Percentiles rank a stretch among this genome's conserved stretches.
These are phyloP conservation scores for Pythium dissotocum DNA, from an alignment of 352 stramenopile genomes.

Conservation along the genomic window DNA sequence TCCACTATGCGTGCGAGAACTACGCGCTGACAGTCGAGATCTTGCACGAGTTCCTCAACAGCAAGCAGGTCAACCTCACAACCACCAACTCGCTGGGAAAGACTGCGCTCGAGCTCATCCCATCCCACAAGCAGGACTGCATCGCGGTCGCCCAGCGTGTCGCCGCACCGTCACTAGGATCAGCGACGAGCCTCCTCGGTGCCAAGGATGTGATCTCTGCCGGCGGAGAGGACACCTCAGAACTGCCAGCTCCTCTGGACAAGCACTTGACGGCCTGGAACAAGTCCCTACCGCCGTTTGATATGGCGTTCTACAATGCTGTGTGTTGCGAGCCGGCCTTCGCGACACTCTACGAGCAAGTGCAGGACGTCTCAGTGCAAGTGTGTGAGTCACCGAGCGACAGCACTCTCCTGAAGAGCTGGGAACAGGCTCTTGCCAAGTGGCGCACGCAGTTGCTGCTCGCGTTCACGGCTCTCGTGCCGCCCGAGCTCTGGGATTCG, in stretches of 20 bases:
- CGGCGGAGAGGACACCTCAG: conserved; percentile 65
- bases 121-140: conserved; percentile 58
- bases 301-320: conserved; percentile 73
- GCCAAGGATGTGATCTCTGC: conserved; percentile 30
- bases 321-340: conserved; percentile 78
- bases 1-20: conserved; percentile 81
- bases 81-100: conserved; percentile 69
- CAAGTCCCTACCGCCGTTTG: conserved; percentile 69
- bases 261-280: conserved; percentile 61
- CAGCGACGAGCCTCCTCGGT: conserved; percentile 1
- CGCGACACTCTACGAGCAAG: conserved; percentile 50
- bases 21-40: conserved; percentile 53
- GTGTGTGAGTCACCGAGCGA: conserved; percentile 43
- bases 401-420: conserved; percentile 36
- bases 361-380: conserved; percentile 59
- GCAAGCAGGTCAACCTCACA: conserved; percentile 64
- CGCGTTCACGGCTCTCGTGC: conserved; percentile 68
- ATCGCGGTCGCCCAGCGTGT: conserved; percentile 57
- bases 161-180: conserved; percentile 41
- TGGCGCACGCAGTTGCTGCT: conserved; percentile 72
- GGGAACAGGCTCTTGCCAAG: conserved; percentile 50
- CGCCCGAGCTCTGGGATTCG: conserved; percentile 60
- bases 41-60: conserved; percentile 56
- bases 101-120: conserved; percentile 63
- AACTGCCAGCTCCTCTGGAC: conserved; percentile 51